Conservation (phyloP, 2,329 filamentous ascomycete genomes). For the Tolypocladium pustulatum region DNA sequence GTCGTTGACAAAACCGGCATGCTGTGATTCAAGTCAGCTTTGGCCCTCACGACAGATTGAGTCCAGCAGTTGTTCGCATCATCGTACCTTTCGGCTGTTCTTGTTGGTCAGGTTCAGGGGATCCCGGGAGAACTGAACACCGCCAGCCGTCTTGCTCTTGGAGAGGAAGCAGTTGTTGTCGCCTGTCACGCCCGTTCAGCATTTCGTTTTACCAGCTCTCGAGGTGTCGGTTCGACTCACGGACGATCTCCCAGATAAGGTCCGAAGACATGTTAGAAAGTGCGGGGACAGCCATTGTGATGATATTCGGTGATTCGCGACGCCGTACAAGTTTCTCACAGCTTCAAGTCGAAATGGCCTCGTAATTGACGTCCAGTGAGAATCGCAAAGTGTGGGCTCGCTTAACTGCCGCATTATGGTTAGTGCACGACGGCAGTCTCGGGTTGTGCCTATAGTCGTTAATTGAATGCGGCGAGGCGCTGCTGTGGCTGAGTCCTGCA, state of each 20-base stretch:
- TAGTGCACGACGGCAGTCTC: conserved; percentile 12
- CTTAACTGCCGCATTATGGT: conserved; percentile 20
- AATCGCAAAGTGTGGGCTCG: conserved; percentile 30
- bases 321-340: conserved; percentile 5
- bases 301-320: conserved; percentile 21
- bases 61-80: neutral
- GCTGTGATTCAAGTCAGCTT: conserved; percentile 41
- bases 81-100: conserved; percentile 74
- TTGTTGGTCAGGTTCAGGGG: conserved; percentile 88
- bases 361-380: conserved; percentile 13
- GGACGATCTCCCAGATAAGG: conserved; percentile 89
- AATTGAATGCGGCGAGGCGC: conserved; percentile 8
- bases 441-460: conserved; percentile 9
- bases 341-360: conserved; percentile 1
- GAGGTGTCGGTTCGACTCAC: conserved; percentile 51
- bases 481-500: neutral
- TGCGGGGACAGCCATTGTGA: conserved; percentile 45
- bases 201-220: neutral
- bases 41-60: neutral
- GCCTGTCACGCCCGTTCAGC: conserved; percentile 40
- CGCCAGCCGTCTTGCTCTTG: conserved; percentile 73
- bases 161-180: conserved; percentile 83
- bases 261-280: conserved; percentile 75
- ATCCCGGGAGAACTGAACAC: conserved; percentile 86
- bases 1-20: conserved; percentile 86